phyloP scores from a whole-genome alignment of 2,329 filamentous ascomycete species.

The Pyrenophora teres region DNA sequence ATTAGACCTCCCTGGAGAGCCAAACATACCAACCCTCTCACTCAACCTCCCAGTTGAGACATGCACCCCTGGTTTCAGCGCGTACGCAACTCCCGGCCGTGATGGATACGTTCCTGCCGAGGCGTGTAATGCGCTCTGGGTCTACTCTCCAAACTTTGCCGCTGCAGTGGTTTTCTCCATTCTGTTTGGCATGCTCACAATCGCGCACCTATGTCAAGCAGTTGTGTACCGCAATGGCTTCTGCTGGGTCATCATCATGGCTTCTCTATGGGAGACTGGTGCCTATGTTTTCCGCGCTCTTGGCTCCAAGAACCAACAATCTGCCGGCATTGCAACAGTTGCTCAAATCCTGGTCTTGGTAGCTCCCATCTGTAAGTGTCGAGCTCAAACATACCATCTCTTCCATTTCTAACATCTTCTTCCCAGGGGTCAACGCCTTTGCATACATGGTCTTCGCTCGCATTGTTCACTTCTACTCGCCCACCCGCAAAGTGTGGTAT shows the following conservation, averaged over 20 bases:
- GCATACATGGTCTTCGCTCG: slow-evolving; percentile 49
- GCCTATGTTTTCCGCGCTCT: slow-evolving; percentile 50
- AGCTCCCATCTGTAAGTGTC: slow-evolving; percentile 42
- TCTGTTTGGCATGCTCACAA: slow-evolving; percentile 26
- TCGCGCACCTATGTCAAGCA: slow-evolving; percentile 25
- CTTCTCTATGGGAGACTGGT: slow-evolving; percentile 49
- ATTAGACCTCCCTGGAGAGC: slow-evolving; percentile 14
- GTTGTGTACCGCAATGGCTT: slow-evolving; percentile 37
- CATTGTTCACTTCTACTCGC: slow-evolving; percentile 46
- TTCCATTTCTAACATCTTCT: slow-evolving; percentile 14
- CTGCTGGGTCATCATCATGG: slow-evolving; percentile 53
- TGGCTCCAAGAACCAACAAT: slow-evolving; percentile 49
- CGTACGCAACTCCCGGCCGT: slow-evolving; percentile 23
- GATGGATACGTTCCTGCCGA: slow-evolving; percentile 27
- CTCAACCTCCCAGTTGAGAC: slow-evolving; percentile 18
- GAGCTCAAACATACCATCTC: slow-evolving; percentile 2
- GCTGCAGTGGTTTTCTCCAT: slow-evolving; percentile 26
- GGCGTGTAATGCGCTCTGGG: slow-evolving; percentile 28
- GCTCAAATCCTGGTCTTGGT: slow-evolving; percentile 53
- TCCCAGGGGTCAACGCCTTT: slow-evolving; percentile 53
- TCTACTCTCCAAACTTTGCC: slow-evolving; percentile 26
- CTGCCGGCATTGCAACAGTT: slow-evolving; percentile 33
- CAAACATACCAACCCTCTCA: slow-evolving; percentile 12
- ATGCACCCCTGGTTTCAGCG: slow-evolving; percentile 21
- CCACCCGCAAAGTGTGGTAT: slow-evolving; percentile 25